These are phyloP conservation scores for Trichoderma reesei DNA, from an alignment of 495 filamentous ascomycete genomes.

Conservation along the genomic window DNA sequence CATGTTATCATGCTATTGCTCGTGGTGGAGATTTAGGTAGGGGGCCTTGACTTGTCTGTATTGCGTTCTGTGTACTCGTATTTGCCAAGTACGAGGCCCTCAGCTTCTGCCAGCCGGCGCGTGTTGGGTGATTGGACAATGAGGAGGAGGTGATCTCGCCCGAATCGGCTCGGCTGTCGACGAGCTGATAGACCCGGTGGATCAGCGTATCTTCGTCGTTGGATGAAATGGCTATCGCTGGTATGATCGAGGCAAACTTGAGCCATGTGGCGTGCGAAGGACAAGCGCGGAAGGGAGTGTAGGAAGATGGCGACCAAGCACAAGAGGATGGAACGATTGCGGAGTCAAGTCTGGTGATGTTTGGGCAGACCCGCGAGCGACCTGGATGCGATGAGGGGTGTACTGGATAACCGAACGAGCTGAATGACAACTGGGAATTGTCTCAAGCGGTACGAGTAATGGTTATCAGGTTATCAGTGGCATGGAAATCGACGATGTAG, in stretches of 20 bases:
- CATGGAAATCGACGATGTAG: too few relatives aligned
- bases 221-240: background rate
- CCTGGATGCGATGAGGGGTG: background rate
- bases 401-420: background rate
- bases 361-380: background rate
- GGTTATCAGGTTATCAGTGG: too few relatives aligned
- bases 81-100: background rate
- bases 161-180: background rate
- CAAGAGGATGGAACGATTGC: background rate
- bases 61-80: background rate
- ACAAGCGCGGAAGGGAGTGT: background rate
- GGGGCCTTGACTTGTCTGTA: background rate
- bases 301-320: background rate
- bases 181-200: background rate
- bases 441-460: too few relatives aligned
- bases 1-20: background rate
- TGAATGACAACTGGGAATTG: background rate
- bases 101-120: background rate
- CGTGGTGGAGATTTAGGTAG: background rate
- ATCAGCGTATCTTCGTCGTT: background rate
- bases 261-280: background rate
- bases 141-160: background rate
- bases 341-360: constrained; percentile 2
- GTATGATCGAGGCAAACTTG: constrained; percentile 1
- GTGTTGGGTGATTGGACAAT: background rate